Base-by-base conservation (phyloP, 176 grass and related monocot species). In the Aechmea fasciata region DNA sequence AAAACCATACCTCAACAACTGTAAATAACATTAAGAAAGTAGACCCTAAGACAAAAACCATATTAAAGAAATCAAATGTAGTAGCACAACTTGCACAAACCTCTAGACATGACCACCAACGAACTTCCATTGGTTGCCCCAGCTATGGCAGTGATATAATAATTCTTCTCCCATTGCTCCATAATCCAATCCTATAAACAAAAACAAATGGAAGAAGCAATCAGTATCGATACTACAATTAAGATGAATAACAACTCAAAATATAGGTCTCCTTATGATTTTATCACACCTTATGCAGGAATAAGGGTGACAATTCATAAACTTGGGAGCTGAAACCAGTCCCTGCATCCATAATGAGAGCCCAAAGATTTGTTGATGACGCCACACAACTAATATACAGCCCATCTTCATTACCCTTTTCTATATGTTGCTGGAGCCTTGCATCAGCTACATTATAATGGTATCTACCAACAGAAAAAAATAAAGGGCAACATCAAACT, bases 81-180 rank as follows among this genome's bases (percentile, higher is more conserved):
- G 52, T 57, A 57, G 52, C 13, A 57, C 14, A 59, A 59, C 10
- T 47, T 73, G 48, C 52, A 87, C 78, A 89, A 82, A 90, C 91
- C 87, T 96, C 88, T 96, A 64, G 91, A 91, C 87, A 96, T 91
- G 23, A 96, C 85, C 53, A 91, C 80, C 61, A 96, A 83, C 68
- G 91, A 84, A 78, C 87, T 96, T 74, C 85, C 91, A 81, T 96
- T 96, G n/a, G 14, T 83, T 79, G 85, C 80, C 78, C 91, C 87
- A 73, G 91, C 82, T 79, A 96, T 85, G 25, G 91, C 85, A 80
- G 82, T 96, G 69, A 96, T 96, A 57, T 88, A 96, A 64, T 83
- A 96, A 79, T 82, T 88, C 74, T 96, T 86, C 69, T 88, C 91
- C 91, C 91, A 96, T 66, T 91, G 91, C 63, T 96, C 91, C 75